These are phyloP conservation scores for Litchi chinensis DNA, from an alignment of 345 rosid genomes.

Conservation along the genomic window DNA sequence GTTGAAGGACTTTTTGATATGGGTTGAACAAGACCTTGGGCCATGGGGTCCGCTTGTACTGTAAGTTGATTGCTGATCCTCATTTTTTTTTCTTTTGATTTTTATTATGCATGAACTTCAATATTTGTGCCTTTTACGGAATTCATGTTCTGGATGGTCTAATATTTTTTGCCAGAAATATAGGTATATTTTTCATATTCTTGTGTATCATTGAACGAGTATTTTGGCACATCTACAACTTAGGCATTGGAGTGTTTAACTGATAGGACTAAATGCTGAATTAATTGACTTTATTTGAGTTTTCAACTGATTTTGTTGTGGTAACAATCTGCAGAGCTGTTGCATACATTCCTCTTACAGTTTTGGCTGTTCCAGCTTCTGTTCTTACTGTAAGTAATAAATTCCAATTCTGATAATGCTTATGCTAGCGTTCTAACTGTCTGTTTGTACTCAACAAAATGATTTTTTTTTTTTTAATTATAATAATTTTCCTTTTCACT, in stretches of 20 bases:
- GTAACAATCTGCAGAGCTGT: slow-evolving; percentile 63
- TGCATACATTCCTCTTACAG: slow-evolving; percentile 92
- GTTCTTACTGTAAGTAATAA: slow-evolving; percentile 79
- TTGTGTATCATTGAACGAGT: too few relatives aligned
- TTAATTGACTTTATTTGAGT: neutral
- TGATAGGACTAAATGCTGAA: slow-evolving; percentile 4
- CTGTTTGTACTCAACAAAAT: neutral
- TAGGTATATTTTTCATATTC: neutral
- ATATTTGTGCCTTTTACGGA: neutral
- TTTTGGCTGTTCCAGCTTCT: slow-evolving; percentile 98
- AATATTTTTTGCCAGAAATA: neutral
- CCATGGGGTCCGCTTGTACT: slow-evolving; percentile 96
- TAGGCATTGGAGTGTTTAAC: neutral
- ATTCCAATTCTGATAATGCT: neutral
- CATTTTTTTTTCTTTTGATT: neutral
- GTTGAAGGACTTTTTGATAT: slow-evolving; percentile 84
- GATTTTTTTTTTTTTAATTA: neutral
- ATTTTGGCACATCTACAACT: neutral
- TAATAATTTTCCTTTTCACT: neutral
- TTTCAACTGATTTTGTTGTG: slow-evolving; percentile 18
- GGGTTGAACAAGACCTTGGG: slow-evolving; percentile 96
- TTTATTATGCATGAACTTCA: neutral
- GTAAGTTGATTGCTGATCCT: slow-evolving; percentile 53
- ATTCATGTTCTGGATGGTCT: neutral
- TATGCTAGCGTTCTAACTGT: slow-evolving; percentile 6